Percentiles rank a stretch among this genome's conserved stretches.
Evolutionary conservation across 2,329 filamentous ascomycete species (phyloP).

Genomic region (Aspergillus aculeatinus): DNA sequence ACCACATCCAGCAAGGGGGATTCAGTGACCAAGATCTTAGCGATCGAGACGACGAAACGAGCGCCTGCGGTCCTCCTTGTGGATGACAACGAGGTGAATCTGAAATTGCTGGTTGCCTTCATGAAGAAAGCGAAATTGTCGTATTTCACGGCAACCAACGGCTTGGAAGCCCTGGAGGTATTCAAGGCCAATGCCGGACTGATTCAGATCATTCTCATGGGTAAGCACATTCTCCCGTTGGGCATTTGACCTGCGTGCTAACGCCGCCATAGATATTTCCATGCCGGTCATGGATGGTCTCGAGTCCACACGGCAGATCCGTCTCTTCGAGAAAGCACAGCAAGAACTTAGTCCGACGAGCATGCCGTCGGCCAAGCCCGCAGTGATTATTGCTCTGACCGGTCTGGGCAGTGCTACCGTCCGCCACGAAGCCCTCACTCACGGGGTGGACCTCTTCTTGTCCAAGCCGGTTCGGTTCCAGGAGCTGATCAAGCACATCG

Average conservation of each 20-base stretch:
- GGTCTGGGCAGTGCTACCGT: constrained; percentile 31
- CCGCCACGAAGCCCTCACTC: constrained; percentile 31
- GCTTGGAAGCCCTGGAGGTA: constrained; percentile 19
- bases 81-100: constrained; percentile 42
- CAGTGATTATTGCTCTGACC: constrained; percentile 31
- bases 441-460: constrained; percentile 36
- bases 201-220: constrained; percentile 28
- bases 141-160: constrained; percentile 19
- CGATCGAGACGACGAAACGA: not conserved
- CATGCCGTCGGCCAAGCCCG: constrained; percentile 2
- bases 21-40: not conserved
- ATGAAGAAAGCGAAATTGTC: constrained; percentile 16
- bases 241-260: constrained; percentile 24
- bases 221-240: constrained; percentile 9
- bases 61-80: constrained; percentile 29
- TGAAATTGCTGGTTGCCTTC: constrained; percentile 13
- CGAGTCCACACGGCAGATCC: not conserved
- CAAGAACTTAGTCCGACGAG: constrained; percentile 2
- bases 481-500: constrained; percentile 9
- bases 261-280: constrained; percentile 27
- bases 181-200: constrained; percentile 12
- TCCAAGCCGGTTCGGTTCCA: constrained; percentile 30
- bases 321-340: not conserved
- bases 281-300: constrained; percentile 37
- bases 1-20: constrained; percentile 29